Evolutionary conservation across 768 basidiomycete species (phyloP), one percentile per base, ranked within the genome.

Genomic region (Kondoa malvinella): DNA sequence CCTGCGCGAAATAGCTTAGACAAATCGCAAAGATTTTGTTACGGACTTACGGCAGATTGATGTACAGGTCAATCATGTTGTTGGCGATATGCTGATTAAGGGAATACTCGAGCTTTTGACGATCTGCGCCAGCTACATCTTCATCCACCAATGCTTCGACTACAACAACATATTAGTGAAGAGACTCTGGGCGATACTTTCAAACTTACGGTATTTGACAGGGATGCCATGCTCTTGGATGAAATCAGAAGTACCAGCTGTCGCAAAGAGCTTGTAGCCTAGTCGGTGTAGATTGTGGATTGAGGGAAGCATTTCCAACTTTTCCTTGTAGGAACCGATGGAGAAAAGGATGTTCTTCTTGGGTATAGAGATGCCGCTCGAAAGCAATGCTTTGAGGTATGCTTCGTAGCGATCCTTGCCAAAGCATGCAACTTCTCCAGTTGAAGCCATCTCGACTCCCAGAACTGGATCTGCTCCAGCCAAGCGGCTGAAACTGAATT

Each of bases 401-500:
- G 95, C 95, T 76, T 99, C 95, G 76, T 94, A 97, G 78, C 92
- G 95, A 80, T 99, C 88, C 71, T 82, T 85, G 4, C 95, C 95
- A 77, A 99, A 99, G 79, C 94, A 97, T 21, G 95, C 95, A 29
- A 99, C 95, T 77, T 99, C 95, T 68, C 95, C 95, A 0, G 94
- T 99, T 21, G 95, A 97, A 17, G 95, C 95, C 95, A 99, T 99
- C 80, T 99, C 95, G 57, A 97, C 94, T 74, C 95, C 94, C 15
- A 96, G 83, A 4, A 97, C 87, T 25, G 95, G 95, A 76, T 99
- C 95, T 25, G 95, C 95, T 29, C 95, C 95, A 25, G 90, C 92
- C 34, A 99, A 80, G 57, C 95, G 86, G 73, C 88, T 91, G 80
- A 97, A 99, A 73, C 89, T 92, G 84, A 97, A 99, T 77, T 99